Conservation (phyloP, 2,329 filamentous ascomycete species). For the Sporothrix protearum region DNA sequence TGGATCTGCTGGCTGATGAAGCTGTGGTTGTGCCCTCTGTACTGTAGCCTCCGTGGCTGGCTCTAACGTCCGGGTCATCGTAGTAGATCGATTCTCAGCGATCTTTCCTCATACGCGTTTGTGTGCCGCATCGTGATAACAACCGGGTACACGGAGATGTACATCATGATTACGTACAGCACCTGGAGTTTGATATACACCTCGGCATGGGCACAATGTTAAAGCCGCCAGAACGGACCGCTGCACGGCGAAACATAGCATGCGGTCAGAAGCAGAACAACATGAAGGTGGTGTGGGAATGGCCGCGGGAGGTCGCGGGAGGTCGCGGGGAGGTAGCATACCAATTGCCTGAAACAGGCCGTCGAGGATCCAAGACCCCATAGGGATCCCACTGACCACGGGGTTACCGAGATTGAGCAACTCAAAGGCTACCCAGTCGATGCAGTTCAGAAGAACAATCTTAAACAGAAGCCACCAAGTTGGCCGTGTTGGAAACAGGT, state of each 20-base stretch:
- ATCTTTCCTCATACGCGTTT: conserved; percentile 69
- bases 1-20: conserved; percentile 56
- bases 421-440: conserved; percentile 65
- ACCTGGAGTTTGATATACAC: conserved; percentile 57
- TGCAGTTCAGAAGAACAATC: conserved; percentile 56
- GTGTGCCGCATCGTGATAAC: conserved; percentile 63
- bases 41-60: neutral
- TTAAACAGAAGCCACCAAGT: conserved; percentile 66
- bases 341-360: conserved; percentile 62
- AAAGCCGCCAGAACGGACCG: conserved; percentile 63
- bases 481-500: conserved; percentile 59
- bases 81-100: conserved; percentile 58
- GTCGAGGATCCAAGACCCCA: conserved; percentile 55
- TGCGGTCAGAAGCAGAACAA: neutral
- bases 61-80: conserved; percentile 31
- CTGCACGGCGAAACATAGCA: conserved; percentile 30
- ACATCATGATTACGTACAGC: conserved; percentile 63
- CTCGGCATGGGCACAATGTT: conserved; percentile 60
- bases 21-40: conserved; percentile 30
- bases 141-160: conserved; percentile 61
- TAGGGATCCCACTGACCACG: conserved; percentile 49
- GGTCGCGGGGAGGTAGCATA: conserved; percentile 30
- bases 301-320: too few species aligned
- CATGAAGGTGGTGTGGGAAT: too few species aligned
- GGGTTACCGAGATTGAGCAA: conserved; percentile 62